Evolutionary conservation across 2,329 filamentous ascomycete species (phyloP).

Genomic region (Talaromyces sp.): DNA sequence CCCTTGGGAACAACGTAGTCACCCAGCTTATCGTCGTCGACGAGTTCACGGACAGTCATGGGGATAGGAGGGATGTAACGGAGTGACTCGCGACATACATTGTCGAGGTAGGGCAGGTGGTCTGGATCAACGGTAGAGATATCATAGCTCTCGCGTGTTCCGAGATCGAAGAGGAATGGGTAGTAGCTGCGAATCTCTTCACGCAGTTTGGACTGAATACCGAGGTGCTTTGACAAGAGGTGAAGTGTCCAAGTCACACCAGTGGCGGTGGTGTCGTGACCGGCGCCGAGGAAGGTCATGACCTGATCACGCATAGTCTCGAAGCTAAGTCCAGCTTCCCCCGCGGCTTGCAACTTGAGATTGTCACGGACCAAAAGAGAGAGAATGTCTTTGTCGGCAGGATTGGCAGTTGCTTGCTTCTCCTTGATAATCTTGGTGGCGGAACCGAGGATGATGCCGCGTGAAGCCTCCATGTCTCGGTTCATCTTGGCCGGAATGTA

Average conservation of each 20-base stretch:
- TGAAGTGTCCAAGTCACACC: conserved; percentile 47
- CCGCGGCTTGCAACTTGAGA: conserved; percentile 40
- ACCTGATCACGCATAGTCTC: conserved; percentile 40
- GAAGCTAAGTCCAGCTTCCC: conserved; percentile 39
- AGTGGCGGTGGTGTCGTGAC: conserved; percentile 49
- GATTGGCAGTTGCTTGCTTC: conserved; percentile 36
- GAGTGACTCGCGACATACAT: conserved; percentile 49
- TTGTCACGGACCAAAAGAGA: conserved; percentile 46
- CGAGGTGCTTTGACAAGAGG: conserved; percentile 41
- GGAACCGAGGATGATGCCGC: conserved; percentile 37
- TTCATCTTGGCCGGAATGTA: conserved; percentile 43
- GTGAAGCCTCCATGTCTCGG: conserved; percentile 37
- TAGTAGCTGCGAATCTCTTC: conserved; percentile 40
- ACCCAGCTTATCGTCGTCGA: conserved; percentile 42
- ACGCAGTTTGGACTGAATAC: conserved; percentile 42
- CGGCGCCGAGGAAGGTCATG: conserved; percentile 45
- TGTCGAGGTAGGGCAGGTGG: conserved; percentile 47
- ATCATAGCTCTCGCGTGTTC: conserved; percentile 32
- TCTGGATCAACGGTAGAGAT: conserved; percentile 39
- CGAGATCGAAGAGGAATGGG: conserved; percentile 42
- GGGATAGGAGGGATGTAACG: conserved; percentile 50
- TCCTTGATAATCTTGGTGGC: conserved; percentile 39
- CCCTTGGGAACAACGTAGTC: conserved; percentile 44
- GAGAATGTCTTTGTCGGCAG: conserved; percentile 40
- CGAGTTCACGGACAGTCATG: conserved; percentile 47